Evolutionary conservation across 2,329 filamentous ascomycete species (phyloP).

Genomic region (Clonostachys sp.): DNA sequence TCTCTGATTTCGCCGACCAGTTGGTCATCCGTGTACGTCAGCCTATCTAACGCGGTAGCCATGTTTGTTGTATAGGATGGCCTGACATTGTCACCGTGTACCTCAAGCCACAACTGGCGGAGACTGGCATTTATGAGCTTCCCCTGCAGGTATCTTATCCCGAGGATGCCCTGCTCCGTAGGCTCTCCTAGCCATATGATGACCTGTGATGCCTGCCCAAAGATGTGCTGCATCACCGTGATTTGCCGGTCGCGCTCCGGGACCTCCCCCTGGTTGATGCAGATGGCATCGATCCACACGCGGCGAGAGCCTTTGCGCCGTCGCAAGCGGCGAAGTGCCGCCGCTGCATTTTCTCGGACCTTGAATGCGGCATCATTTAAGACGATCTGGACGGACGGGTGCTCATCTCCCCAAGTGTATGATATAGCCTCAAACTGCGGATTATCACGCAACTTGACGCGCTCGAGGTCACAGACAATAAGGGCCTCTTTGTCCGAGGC

Average conservation of each 20-base stretch:
- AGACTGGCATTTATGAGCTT: no score
- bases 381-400: background rate
- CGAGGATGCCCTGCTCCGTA: background rate
- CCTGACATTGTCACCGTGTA: background rate
- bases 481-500: background rate
- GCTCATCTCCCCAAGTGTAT: background rate
- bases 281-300: slow-evolving; percentile 11
- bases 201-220: background rate
- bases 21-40: background rate
- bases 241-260: slow-evolving; percentile 3
- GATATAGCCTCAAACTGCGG: background rate
- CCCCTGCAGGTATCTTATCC: no score
- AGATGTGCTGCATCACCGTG: slow-evolving; percentile 4
- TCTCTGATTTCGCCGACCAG: background rate
- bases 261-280: slow-evolving; percentile 4
- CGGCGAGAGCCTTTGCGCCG: slow-evolving; percentile 13
- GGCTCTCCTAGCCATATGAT: slow-evolving; percentile 4
- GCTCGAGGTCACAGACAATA: background rate
- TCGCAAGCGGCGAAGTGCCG: slow-evolving; percentile 19
- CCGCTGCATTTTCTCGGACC: background rate
- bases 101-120: no score
- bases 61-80: background rate
- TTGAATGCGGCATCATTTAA: background rate
- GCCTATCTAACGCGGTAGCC: background rate
- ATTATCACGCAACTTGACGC: background rate